Base-by-base conservation (phyloP, 2,329 filamentous ascomycete species). In the Claviceps pazoutovae region DNA sequence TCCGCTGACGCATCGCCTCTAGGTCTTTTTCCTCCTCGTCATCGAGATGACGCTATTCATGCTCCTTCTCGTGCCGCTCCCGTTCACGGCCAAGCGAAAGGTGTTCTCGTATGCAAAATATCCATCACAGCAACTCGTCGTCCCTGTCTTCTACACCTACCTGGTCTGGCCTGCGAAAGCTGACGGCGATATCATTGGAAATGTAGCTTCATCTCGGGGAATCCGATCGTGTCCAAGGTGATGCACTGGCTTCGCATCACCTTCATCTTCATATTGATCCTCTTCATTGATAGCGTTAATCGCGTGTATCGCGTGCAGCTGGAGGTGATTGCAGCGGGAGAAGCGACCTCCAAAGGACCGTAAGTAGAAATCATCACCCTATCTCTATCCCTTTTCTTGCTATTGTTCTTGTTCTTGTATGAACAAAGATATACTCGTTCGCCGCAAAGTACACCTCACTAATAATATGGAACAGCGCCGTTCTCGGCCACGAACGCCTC, bases 221-320 rank as follows among this genome's bases (percentile, higher is more conserved):
- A 84, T 66, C 85, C 77, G 0, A 55, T 83, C 50, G 79, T 98
- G 54, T 93, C 90, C 42, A 96, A 97, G 69, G 68, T 97, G 58
- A 91, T 97, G 75, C 96, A 98, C 74, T 91, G 89, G 62, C 78
- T 98, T 73, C 97, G 96, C 79, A 98, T 98, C 53, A 95, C 89
- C 2, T 98, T 98, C 67, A 91, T 98, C 66, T 98, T 98, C 74
- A 97, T 98, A 64, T 76, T 97, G 54, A 95, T 98, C 58, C 84
- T 98, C 58, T 98, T 98, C 73, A 80, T 97, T 62, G 93, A 98
- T 73, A 95, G 89, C 66, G 90, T 97, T 68, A 83, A 84, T 65
- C 88, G 93, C 58, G 93, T 98, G 64, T 98, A 96, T 71, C 87
- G 93, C 56, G 93, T 98, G 51, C 91, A 97, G 72, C 71, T 93